Evolutionary conservation across 257 asterid genomes (phyloP), one percentile per base, ranked within the genome.

Genomic region (Sherardia arvensis): DNA sequence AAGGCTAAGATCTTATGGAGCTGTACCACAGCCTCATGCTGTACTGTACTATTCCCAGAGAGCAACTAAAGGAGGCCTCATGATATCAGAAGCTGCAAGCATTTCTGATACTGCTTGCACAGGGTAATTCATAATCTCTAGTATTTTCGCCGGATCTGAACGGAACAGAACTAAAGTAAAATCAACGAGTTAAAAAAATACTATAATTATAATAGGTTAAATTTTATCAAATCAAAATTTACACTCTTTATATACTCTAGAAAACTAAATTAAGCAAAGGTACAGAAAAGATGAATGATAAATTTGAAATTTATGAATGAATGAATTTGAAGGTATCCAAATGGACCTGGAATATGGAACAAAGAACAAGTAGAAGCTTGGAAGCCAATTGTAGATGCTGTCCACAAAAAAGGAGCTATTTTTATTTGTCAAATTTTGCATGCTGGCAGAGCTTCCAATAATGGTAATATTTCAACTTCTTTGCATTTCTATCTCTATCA

Each of bases 21-120:
- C 76, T 29, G 65, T 88, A n/a, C 94, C 94, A 20, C 91, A 82
- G 67, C 85, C 83, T 11, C 91, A 88, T 74, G 94, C 92, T 66
- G 49, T 69, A 45, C 55, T 84, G 78, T 84, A 86, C 22, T 88
- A 84, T 75, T 69, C 90, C 0, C 95, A 86, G 75, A 82, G 95
- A 77, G 73, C 90, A 51, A 64, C 71, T 32, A 66, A 77, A 51
- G 95, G 87, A 0, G 84, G 86, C 21, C 55, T 84, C 51, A 73
- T 88, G 28, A 15, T 88, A 27, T 2, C 76, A 0, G 95, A 88
- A 76, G 96, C 83, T 51, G 73, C 88, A 4, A 67, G 68, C 10
- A 78, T 88, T 73, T 85, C 87, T 8, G 85, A 84, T 54, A 79
- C 89, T 17, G 79, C 79, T 43, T 3, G 9, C 67, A 54, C 53